Evolutionary conservation across 164 flowering plant species (phyloP), one percentile per base, ranked within the genome.

Genomic region (Aristolochia fimbriata): DNA sequence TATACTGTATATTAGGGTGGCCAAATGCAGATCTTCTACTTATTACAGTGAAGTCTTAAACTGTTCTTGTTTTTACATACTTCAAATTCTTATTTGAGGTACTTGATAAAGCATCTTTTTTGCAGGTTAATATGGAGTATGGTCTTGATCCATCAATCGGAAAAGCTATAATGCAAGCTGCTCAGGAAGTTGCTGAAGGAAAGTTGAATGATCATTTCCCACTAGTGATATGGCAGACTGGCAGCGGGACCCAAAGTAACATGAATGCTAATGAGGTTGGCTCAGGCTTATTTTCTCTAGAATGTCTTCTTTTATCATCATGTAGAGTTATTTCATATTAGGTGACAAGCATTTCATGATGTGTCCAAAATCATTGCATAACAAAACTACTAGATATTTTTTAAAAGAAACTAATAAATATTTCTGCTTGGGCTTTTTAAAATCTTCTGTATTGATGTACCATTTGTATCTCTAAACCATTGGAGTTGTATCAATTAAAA

Each of bases 221-320:
- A 3, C 91, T 94, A 59, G 99, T 94, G n/a, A 83, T 94, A 50
- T 94, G 99, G 99, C 99, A 94, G 75, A 94, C 97, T 71, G 97
- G 96, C 52, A 91, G 97, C 77, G 97, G 99, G 51, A 91, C 97
- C 56, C 99, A 94, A 66, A 88, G 96, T 64, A 91, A 91, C 77
- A 94, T 94, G 99, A 94, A 94, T 67, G 97, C 99, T 51, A 94
- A 94, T 77, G 99, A 94, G 99, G 99, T 91, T 46, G 20, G 58
- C 45, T 27, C 52, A 49, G 9, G 16, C 43, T 37, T 37, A 20
- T 17, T 49, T 3, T 20, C 52, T 49, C 20, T 53, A 19, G 16
- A 7, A 2, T 15, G 4, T 55, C 5, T 31, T 37, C 8, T 37
- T 37, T 37, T 3, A 37, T 10, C 12, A 10, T 37, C 43, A 37